Evolutionary conservation across 805 yeast species (phyloP).

Genomic region (Monosporozyma yasuniensis): DNA sequence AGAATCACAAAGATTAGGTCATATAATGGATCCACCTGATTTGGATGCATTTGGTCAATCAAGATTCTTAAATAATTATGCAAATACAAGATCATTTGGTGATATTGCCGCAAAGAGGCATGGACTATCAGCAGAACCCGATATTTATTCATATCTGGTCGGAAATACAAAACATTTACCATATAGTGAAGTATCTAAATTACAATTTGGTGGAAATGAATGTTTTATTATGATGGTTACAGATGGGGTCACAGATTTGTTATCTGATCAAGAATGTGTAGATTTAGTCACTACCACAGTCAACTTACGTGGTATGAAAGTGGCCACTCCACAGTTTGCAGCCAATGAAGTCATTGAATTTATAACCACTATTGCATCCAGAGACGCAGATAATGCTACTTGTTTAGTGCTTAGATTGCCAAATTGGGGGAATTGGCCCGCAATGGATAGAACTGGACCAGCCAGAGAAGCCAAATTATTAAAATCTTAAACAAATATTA

Average conservation of each 20-base stretch:
- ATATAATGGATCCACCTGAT: conserved; percentile 28
- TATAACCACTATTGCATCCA: conserved; percentile 76
- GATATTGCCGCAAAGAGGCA: conserved; percentile 70
- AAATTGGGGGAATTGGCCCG: conserved; percentile 96
- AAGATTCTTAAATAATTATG: conserved; percentile 63
- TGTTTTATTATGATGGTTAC: conserved; percentile 72
- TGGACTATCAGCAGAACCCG: conserved; percentile 92
- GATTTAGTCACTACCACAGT: conserved; percentile 73
- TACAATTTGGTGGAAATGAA: conserved; percentile 71
- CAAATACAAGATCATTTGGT: conserved; percentile 92
- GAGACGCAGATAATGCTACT: conserved; percentile 82
- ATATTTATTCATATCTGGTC: conserved; percentile 56
- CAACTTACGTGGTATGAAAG: conserved; percentile 47
- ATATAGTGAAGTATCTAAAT: conserved; percentile 27
- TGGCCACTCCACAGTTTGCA: conserved; percentile 76
- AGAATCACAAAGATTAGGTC: conserved; percentile 60
- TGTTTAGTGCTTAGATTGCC: conserved; percentile 68
- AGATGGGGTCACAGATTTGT: conserved; percentile 78
- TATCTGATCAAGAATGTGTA: conserved; percentile 84
- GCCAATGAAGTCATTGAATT: conserved; percentile 79
- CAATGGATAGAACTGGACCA: conserved; percentile 72
- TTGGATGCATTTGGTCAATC: conserved; percentile 92
- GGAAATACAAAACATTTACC: conserved; percentile 48
- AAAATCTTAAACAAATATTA: background rate
- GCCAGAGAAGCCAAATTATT: conserved; percentile 60